Percentiles rank a stretch among this genome's conserved stretches.
These are phyloP conservation scores for Plantago lanceolata DNA, from an alignment of 305 asterid genomes.

Conservation along the genomic window DNA sequence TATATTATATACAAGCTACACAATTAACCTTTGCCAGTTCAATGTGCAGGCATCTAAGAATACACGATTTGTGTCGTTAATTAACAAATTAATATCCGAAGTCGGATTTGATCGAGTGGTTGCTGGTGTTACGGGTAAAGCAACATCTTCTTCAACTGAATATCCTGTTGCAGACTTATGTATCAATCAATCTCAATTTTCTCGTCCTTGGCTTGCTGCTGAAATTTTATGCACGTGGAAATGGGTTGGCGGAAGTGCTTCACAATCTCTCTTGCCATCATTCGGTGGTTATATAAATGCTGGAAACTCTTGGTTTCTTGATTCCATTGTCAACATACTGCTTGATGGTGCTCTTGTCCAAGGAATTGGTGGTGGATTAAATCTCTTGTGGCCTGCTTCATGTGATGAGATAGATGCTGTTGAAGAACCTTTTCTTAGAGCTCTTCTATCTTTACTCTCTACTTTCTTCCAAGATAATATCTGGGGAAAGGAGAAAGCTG, in stretches of 20 bases:
- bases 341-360: conserved; percentile 89
- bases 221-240: conserved; percentile 94
- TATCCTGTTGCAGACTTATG: conserved; percentile 33
- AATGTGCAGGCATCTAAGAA: conserved; percentile 55
- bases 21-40: conserved; percentile 23
- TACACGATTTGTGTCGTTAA: conserved; percentile 52
- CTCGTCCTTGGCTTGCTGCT: conserved; percentile 98
- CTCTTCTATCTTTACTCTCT: conserved; percentile 53
- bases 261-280: conserved; percentile 63
- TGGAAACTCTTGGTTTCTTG: conserved; percentile 44
- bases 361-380: conserved; percentile 51
- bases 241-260: conserved; percentile 81
- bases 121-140: conserved; percentile 43
- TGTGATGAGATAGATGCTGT: conserved; percentile 55
- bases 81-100: conserved; percentile 62
- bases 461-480: conserved; percentile 48
- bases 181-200: conserved; percentile 35
- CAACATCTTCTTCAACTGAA: conserved; percentile 39
- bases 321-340: conserved; percentile 61
- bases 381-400: conserved; percentile 57
- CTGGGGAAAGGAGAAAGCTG: conserved; percentile 74
- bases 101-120: conserved; percentile 68
- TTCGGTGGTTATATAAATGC: conserved; percentile 46
- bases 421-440: conserved; percentile 80
- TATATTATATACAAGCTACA: conserved; percentile 22